A percentile compares a stretch with the other conserved stretches of the same genome.
phyloP scores from a whole-genome alignment of 352 stramenopile genomes.

The Vaucheria bursata region DNA sequence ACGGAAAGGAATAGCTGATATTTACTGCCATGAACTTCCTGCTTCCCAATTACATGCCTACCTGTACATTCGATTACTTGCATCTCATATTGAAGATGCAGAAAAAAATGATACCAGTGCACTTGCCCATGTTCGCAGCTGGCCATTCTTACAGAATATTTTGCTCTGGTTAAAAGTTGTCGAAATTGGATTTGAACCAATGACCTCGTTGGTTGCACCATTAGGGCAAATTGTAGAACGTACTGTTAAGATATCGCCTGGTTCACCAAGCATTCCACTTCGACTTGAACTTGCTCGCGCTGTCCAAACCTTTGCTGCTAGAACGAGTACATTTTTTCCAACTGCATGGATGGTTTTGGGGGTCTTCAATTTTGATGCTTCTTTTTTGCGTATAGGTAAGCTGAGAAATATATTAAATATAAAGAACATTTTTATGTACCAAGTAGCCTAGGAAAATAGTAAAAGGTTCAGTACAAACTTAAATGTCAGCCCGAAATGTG shows the following conservation, averaged over 20 bases:
- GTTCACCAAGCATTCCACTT: constrained; percentile 16
- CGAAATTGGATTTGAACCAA: neutral
- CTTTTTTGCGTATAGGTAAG: too few species aligned
- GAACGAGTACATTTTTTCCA: constrained; percentile 26
- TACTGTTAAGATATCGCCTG: constrained; percentile 14
- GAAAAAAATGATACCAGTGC: neutral
- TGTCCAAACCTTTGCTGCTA: constrained; percentile 28
- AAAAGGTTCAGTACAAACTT: neutral
- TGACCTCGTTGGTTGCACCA: neutral
- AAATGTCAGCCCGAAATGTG: neutral
- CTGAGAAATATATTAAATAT: too few species aligned
- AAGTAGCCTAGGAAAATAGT: constrained; percentile 8
- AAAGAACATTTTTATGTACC: constrained; percentile 16
- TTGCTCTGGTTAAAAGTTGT: neutral
- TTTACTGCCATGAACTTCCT: neutral
- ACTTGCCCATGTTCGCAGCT: neutral
- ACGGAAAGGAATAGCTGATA: neutral
- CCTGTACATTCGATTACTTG: neutral
- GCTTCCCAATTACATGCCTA: constrained; percentile 1
- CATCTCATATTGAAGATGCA: neutral
- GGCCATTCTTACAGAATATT: neutral
- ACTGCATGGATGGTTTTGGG: constrained; percentile 25
- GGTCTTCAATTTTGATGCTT: constrained; percentile 14
- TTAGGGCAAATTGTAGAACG: neutral
- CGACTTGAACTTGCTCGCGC: constrained; percentile 17